Conservation (phyloP, 768 basidiomycete genomes). For the Rhizopogon vinicolor region DNA sequence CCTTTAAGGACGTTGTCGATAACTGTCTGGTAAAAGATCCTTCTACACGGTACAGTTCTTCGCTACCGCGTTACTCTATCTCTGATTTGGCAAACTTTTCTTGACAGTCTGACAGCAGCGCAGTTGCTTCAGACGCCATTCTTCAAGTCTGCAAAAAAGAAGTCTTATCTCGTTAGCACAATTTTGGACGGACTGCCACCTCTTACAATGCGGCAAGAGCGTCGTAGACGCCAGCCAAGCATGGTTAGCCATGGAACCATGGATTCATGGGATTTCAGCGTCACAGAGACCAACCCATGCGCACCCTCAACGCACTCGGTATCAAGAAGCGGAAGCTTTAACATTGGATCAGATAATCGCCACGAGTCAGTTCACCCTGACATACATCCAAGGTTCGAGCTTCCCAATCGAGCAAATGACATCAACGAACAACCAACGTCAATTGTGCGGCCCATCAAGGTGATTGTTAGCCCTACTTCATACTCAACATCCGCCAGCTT, state of each 20-base stretch:
- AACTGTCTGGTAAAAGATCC: constrained; percentile 86
- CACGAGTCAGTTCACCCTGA: background rate
- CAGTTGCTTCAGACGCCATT: constrained; percentile 75
- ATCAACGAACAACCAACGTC: background rate
- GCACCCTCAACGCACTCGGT: constrained; percentile 2
- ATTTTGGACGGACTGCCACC: constrained; percentile 77
- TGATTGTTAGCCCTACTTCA: background rate
- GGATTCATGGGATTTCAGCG: constrained; percentile 79
- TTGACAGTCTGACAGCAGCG: constrained; percentile 64
- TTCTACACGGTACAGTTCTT: constrained; percentile 48
- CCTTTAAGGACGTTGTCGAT: constrained; percentile 81
- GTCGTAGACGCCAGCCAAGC: constrained; percentile 38
- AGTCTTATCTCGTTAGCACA: constrained; percentile 68
- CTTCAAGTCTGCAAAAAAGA: constrained; percentile 77
- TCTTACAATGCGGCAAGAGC: constrained; percentile 68
- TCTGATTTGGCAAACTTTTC: background rate
- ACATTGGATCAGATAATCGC: constrained; percentile 3
- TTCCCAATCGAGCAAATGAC: background rate
- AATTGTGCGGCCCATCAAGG: background rate
- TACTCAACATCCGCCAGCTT: background rate
- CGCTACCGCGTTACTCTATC: background rate
- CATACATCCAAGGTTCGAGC: background rate
- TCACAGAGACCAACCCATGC: constrained; percentile 38
- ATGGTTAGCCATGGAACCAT: constrained; percentile 43
- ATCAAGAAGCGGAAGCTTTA: constrained; percentile 2